phyloP scores from a whole-genome alignment of 169 alveolate species.

The Perkinsus chesapeaki region DNA sequence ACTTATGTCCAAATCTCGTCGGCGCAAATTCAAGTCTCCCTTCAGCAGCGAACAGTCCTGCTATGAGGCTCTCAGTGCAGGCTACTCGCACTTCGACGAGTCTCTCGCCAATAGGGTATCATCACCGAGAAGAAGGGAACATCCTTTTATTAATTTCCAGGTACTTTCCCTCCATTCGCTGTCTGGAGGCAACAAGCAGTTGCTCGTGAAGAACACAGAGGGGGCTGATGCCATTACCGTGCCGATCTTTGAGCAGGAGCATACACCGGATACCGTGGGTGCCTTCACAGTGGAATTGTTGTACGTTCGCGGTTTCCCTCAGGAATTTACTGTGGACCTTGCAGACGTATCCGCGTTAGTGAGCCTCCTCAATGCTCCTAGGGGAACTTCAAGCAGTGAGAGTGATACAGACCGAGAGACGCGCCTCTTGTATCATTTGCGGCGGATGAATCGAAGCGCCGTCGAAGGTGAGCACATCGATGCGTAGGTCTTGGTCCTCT shows the following conservation, averaged over 20 bases:
- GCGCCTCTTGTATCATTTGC: neutral
- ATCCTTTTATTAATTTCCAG: neutral
- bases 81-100: neutral
- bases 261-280: too few species aligned
- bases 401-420: neutral
- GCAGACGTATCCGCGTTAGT: neutral
- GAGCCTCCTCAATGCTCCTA: neutral
- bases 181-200: neutral
- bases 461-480: neutral
- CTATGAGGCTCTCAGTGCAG: neutral
- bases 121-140: neutral
- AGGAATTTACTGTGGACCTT: neutral
- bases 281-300: too few species aligned
- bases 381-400: neutral
- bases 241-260: neutral
- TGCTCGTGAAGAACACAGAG: neutral
- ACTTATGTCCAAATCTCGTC: neutral
- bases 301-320: neutral
- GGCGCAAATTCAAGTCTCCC: neutral
- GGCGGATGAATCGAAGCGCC: neutral
- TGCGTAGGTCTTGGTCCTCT: neutral
- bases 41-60: neutral
- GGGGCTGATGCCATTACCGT: neutral
- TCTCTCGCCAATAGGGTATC: neutral
- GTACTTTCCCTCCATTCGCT: neutral